Base-by-base conservation (phyloP, 108 stramenopile species). In the Cyclostephanos tholiformis region DNA sequence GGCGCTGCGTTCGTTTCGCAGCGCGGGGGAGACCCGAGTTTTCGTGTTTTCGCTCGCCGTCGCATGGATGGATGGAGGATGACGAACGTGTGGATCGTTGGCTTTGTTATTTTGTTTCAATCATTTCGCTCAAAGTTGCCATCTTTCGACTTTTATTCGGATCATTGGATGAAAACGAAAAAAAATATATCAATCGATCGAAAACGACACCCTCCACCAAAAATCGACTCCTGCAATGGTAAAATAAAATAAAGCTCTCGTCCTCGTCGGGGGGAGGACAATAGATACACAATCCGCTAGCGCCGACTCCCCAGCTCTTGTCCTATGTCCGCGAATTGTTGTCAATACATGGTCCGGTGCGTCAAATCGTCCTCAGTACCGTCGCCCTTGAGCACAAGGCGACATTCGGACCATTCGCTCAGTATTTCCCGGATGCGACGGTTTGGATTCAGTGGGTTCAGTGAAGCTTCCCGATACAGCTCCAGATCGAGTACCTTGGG, bases 321-420 rank as follows among this genome's bases (percentile, higher is more conserved):
- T 62, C 65, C 35, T 85, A 86, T 75, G 81, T 97, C 55, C 68
- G 86, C 50, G 1, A 43, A 27, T 76, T 97, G 17, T 89, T 89
- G 71, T 58, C 61, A 7, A 61, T 84, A 49, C 81, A 96, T 63
- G 96, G 96, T 17, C 91, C 89, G 1, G 89, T 97, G 0, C 80
- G 72, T 49, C 93, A 96, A 69, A 88, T 97, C 65, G 93, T 97
- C 1, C 75, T 97, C 51, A 92, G 91, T 10, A 91, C 95, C 6
- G 88, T 94, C 9, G 97, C 95, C 16, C 65, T 96, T 16, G 96
- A 97, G 79, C 97, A 97, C 86, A 96, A 96, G 83, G 91, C 91
- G 2, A 93, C 92, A 0, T 86, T 94, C 56, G 94, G 92, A 6
- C 83, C 91, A 5, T 96, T 97, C 68, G 76, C 88, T 12, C 82